phyloP scores from a whole-genome alignment of 2,329 filamentous ascomycete species.

The Cladophialophora immunda region DNA sequence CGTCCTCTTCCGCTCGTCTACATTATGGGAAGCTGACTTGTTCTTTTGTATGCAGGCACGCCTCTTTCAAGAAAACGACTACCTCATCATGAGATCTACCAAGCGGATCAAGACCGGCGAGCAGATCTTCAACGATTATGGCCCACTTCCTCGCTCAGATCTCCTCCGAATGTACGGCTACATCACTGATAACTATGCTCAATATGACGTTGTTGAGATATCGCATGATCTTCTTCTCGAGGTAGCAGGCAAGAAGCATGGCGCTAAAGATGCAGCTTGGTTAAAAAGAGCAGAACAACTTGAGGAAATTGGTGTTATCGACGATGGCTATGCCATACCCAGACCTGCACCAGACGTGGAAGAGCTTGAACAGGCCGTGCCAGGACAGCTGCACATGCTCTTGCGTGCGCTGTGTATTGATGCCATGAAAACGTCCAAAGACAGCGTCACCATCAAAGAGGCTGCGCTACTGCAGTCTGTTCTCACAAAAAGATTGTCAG shows the following conservation, averaged over 20 bases:
- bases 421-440: conserved; percentile 23
- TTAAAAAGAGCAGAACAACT: conserved; percentile 55
- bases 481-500: conserved; percentile 47
- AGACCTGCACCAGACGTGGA: conserved; percentile 42
- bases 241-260: conserved; percentile 46
- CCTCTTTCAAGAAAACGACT: conserved; percentile 66
- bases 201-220: conserved; percentile 85
- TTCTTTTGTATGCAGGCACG: conserved; percentile 51
- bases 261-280: conserved; percentile 48
- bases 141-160: conserved; percentile 82
- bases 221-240: conserved; percentile 67
- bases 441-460: conserved; percentile 34
- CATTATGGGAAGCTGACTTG: conserved; percentile 6
- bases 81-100: conserved; percentile 75
- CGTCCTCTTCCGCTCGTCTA: conserved; percentile 49
- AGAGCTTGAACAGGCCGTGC: conserved; percentile 47
- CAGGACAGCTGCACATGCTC: conserved; percentile 51
- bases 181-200: conserved; percentile 77
- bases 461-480: conserved; percentile 33
- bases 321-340: conserved; percentile 75
- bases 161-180: conserved; percentile 87
- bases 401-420: conserved; percentile 45
- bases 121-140: conserved; percentile 90
- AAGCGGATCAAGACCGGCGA: conserved; percentile 73
- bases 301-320: conserved; percentile 69